A percentile compares a stretch with the other conserved stretches of the same genome.
Evolutionary conservation across 2,329 filamentous ascomycete species (phyloP).

Genomic region (Botrytis pseudocinerea): DNA sequence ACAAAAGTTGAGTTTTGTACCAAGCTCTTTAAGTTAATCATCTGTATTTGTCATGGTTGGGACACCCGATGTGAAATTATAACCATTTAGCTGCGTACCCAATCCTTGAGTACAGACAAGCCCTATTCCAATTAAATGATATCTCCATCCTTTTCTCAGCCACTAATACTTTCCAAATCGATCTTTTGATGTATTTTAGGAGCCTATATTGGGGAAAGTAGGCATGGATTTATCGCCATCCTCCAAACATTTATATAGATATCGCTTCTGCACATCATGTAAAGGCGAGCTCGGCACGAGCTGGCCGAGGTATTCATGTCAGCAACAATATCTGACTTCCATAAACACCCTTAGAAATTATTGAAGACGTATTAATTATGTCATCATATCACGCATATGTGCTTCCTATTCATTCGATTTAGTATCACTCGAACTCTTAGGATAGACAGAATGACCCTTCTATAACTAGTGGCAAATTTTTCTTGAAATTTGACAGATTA

Average conservation of each 20-base stretch:
- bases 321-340: not conserved
- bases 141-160: not conserved
- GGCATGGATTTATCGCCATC: not conserved
- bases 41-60: not conserved
- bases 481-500: not conserved
- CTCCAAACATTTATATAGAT: not conserved
- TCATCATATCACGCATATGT: not conserved
- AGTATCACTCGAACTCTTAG: not conserved
- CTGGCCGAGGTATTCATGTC: not conserved
- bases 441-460: not conserved
- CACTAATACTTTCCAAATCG: not conserved
- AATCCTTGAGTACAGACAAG: not conserved
- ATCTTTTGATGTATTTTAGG: not conserved
- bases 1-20: not conserved
- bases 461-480: not conserved
- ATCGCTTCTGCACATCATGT: not conserved
- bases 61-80: too few relatives aligned
- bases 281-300: not conserved
- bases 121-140: not conserved
- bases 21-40: not conserved
- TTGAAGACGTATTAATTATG: not conserved
- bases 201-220: not conserved
- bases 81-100: not conserved
- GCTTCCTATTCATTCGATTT: not conserved
- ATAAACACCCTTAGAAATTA: not conserved